phyloP scores from a whole-genome alignment of 768 basidiomycete species.

The Mrakia gelida region DNA sequence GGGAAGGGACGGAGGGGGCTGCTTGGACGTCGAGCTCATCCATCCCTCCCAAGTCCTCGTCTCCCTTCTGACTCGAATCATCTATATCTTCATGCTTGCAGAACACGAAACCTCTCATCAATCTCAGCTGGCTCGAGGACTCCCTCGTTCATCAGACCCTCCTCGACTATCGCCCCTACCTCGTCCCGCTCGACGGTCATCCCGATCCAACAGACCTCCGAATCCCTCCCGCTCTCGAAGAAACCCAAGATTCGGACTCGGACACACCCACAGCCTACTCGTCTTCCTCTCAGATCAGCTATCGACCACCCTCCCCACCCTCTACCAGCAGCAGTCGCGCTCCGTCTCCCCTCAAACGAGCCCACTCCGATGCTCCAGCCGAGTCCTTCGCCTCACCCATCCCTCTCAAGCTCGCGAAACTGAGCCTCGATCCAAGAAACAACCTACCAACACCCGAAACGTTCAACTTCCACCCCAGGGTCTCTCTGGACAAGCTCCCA shows the following conservation, averaged over 20 bases:
- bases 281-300: neutral
- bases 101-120: constrained; percentile 18
- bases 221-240: constrained; percentile 2
- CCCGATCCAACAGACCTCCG: neutral
- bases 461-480: neutral
- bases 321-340: neutral
- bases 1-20: neutral
- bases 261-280: neutral
- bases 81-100: neutral
- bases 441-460: constrained; percentile 2
- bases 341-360: neutral
- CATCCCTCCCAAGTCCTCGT: neutral
- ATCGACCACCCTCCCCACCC: neutral
- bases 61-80: neutral
- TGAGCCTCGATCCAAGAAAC: neutral
- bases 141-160: neutral
- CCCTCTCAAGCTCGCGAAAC: neutral
- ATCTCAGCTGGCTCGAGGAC: constrained; percentile 16
- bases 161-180: constrained; percentile 21
- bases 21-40: neutral
- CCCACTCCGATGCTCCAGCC: neutral
- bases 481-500: neutral
- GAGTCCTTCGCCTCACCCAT: neutral
- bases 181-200: constrained; percentile 11
- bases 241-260: neutral